Conservation (phyloP, 2,329 filamentous ascomycete genomes). For the Colletotrichum cordylinicola region DNA sequence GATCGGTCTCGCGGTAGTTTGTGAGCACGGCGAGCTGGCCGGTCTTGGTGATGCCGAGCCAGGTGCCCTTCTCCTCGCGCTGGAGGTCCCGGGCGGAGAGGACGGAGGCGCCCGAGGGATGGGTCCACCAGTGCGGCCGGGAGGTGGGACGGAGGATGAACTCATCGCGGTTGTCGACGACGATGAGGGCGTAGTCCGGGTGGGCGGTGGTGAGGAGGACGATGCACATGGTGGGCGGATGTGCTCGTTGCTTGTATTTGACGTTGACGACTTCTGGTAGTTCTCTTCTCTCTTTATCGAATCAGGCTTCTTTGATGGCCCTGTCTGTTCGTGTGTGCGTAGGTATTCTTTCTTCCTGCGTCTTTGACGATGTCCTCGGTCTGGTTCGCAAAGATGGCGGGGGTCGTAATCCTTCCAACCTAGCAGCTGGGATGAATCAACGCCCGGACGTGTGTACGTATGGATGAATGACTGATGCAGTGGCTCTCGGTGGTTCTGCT, state of each 20-base stretch:
- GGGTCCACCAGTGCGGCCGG: constrained; percentile 68
- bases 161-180: constrained; percentile 81
- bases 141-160: constrained; percentile 70
- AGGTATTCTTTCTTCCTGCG: not conserved
- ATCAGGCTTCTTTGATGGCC: not conserved
- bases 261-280: not conserved
- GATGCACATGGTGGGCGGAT: constrained; percentile 69
- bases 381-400: not conserved
- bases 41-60: constrained; percentile 66
- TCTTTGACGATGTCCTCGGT: not conserved
- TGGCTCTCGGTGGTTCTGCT: not conserved
- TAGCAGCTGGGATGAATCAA: not conserved
- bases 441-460: not conserved
- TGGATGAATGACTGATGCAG: not conserved
- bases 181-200: constrained; percentile 75
- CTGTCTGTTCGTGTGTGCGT: not conserved
- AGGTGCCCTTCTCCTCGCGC: constrained; percentile 67
- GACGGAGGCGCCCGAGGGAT: constrained; percentile 48
- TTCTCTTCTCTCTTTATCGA: not conserved
- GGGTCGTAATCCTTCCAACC: not conserved
- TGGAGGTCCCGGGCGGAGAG: constrained; percentile 68
- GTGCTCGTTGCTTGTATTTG: not conserved
- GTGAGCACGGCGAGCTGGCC: constrained; percentile 70
- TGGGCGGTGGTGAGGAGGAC: constrained; percentile 77
- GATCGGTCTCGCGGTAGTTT: constrained; percentile 66